phyloP scores from a whole-genome alignment of 208 protist species.

The Trichomonas tenax region DNA sequence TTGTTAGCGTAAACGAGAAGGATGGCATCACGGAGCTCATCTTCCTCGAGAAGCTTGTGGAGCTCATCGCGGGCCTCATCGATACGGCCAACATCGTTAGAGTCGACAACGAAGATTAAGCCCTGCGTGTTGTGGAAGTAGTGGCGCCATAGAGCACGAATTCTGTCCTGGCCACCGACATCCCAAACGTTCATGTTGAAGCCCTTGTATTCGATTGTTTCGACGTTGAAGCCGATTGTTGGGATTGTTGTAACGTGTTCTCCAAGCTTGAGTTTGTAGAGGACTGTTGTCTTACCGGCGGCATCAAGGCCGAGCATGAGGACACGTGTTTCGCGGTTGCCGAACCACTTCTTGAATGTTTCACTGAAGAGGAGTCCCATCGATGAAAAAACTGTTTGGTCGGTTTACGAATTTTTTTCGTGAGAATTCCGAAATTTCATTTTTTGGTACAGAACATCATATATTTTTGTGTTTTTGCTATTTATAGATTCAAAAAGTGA shows the following conservation, averaged over 20 bases:
- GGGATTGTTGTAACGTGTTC: conserved; percentile 81
- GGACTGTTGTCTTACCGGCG: conserved; percentile 81
- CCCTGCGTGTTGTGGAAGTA: conserved; percentile 84
- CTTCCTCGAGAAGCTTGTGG: conserved; percentile 77
- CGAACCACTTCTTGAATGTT: conserved; percentile 24
- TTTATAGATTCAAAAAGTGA: too few species aligned
- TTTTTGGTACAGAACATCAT: too few species aligned
- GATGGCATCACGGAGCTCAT: conserved; percentile 78
- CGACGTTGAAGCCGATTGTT: conserved; percentile 60
- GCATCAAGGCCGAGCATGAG: conserved; percentile 86
- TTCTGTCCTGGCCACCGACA: conserved; percentile 82
- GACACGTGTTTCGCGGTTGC: conserved; percentile 61
- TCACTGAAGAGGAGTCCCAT: conserved; percentile 32
- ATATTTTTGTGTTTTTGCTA: too few species aligned
- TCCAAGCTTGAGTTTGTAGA: conserved; percentile 89
- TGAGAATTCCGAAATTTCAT: too few species aligned
- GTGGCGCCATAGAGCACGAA: conserved; percentile 77
- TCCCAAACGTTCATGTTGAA: conserved; percentile 72
- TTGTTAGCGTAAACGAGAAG: conserved; percentile 97
- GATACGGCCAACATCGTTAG: conserved; percentile 72
- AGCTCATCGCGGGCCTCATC: conserved; percentile 43
- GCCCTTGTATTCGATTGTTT: conserved; percentile 62
- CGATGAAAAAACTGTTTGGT: neutral
- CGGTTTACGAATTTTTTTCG: neutral
- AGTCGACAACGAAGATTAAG: conserved; percentile 89